Conservation (phyloP, 352 stramenopile genomes). For the Phytophthora ohioensis region DNA sequence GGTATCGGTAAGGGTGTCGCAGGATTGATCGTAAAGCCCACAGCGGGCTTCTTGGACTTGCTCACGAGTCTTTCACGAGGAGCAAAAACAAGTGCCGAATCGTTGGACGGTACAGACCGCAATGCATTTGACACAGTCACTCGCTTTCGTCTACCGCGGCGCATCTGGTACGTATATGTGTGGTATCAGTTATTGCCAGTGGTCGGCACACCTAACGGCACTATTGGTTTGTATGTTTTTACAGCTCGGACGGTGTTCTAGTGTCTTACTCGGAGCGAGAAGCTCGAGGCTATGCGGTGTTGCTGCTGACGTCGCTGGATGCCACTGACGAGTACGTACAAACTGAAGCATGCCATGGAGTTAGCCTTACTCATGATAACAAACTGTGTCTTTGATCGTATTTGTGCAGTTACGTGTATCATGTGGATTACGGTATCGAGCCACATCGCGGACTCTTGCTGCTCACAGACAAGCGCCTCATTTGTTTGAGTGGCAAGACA, state of each 20-base stretch:
- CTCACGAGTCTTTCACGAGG: constrained; percentile 83
- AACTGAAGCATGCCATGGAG: not conserved
- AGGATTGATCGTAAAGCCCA: constrained; percentile 86
- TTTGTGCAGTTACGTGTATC: constrained; percentile 77
- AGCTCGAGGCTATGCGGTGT: constrained; percentile 74
- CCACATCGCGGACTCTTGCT: constrained; percentile 71
- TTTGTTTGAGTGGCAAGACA: constrained; percentile 78
- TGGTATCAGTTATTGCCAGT: not conserved
- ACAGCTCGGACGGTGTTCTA: constrained; percentile 77
- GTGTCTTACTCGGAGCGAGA: constrained; percentile 87
- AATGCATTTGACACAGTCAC: constrained; percentile 55
- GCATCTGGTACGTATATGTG: constrained; percentile 68
- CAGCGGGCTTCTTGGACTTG: constrained; percentile 83
- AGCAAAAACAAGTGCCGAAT: constrained; percentile 84
- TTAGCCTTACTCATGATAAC: not conserved
- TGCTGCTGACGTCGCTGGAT: constrained; percentile 80
- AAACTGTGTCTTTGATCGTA: constrained; percentile 6
- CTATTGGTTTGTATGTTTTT: constrained; percentile 9
- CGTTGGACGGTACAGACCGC: constrained; percentile 70
- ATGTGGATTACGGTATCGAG: constrained; percentile 82
- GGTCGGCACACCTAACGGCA: constrained; percentile 1
- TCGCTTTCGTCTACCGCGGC: constrained; percentile 72
- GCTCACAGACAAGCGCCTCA: constrained; percentile 85
- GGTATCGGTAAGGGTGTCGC: constrained; percentile 88
- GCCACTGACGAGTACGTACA: constrained; percentile 80